Evolutionary conservation across 1,284 basidiomycete species (phyloP), one percentile per base, ranked within the genome.

Genomic region (Abortiporus biennis): DNA sequence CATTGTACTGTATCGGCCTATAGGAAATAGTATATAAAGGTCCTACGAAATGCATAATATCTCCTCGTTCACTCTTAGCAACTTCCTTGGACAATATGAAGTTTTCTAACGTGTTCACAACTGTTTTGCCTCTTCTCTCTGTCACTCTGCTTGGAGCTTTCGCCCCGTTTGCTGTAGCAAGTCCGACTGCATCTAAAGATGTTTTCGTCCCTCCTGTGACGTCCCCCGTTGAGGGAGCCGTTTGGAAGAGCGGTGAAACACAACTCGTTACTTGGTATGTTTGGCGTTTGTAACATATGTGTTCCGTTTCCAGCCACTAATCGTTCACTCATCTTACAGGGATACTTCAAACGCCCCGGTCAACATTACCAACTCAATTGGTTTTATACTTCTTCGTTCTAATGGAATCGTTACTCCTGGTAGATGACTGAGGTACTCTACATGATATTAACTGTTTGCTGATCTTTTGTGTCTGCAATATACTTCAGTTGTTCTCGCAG

Each of bases 201-300:
- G 71, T 74, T 1, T 74, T 59, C 52, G 62, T 54, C 0, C 73
- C 74, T 1, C 46, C 24, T 1, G 56, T 76, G 25, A 49, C 53
- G 9, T 58, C 51, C 22, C 74, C 74, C 0, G 36, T 41, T 22
- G 38, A 36, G 12, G 55, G 47, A 23, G 61, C 64, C 11, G 43
- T 62, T 33, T 75, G 73, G 71, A 31, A 47, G 25, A 56, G 56
- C 33, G 71, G 72, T 3, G 11, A 55, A 27, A 55, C 43, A 1
- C 62, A 61, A 47, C 61, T 53, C 35, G 67, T 77, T 46, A 66
- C 63, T 33, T 76, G 74, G 66, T 68, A 45, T n/a, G 64, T 16
- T n/a, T n/a, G n/a, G n/a, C n/a, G 9, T 5, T 19, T 38, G 30
- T 33, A n/a, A 6, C 16, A 9, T 11, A 17, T 23, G n/a, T 34